Evolutionary conservation across 2,329 filamentous ascomycete genomes (phyloP).

Genomic region (Stromatinia cepivora): DNA sequence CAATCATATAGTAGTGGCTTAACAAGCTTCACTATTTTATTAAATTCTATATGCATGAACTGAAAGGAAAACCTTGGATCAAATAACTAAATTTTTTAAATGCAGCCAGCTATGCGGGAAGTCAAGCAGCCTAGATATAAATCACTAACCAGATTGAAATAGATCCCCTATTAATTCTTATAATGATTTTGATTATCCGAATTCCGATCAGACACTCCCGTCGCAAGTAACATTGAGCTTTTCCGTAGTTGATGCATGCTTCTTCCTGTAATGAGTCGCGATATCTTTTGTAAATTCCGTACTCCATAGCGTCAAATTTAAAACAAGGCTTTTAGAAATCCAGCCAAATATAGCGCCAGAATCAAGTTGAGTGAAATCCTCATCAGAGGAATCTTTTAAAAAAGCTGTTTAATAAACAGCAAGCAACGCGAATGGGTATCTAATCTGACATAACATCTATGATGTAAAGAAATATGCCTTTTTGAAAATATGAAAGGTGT

Average conservation of each 20-base stretch:
- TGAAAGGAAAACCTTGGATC: neutral
- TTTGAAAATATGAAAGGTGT: neutral
- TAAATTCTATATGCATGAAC: neutral
- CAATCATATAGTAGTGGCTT: neutral
- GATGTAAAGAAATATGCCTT: neutral
- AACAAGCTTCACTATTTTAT: neutral
- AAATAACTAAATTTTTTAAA: neutral
- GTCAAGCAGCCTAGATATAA: neutral
- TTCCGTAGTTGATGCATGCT: neutral
- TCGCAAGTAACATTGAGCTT: neutral
- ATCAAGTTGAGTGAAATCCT: neutral
- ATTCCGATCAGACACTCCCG: neutral
- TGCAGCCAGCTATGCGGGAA: neutral
- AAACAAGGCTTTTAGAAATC: neutral
- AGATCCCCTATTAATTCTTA: no score
- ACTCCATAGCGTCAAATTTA: slow-evolving; percentile 30
- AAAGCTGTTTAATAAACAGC: neutral
- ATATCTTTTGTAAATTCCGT: slow-evolving; percentile 20
- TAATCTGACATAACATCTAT: neutral
- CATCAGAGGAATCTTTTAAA: neutral
- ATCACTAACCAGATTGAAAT: neutral
- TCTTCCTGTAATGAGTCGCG: neutral
- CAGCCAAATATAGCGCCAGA: neutral
- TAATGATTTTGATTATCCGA: neutral
- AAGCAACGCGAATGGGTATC: slow-evolving; percentile 1